Conservation (phyloP, 345 rosid genomes). For the Trapa incisa region DNA sequence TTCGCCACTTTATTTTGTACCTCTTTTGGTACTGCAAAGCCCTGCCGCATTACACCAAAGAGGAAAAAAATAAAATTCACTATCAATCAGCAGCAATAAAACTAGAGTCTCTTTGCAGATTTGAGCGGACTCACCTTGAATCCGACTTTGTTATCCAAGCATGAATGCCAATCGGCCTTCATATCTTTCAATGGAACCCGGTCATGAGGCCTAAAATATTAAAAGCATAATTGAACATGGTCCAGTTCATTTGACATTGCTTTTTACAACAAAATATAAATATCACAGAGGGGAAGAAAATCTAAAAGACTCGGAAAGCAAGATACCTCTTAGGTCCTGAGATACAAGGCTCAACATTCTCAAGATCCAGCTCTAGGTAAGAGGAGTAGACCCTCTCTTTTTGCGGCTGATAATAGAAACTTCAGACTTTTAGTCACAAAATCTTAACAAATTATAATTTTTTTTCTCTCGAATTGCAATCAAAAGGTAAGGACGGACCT, state of each 20-base stretch:
- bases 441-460: background rate
- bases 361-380: slow-evolving; percentile 65
- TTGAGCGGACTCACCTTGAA: slow-evolving; percentile 51
- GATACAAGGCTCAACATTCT: slow-evolving; percentile 80
- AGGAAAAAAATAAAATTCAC: slow-evolving; percentile 4
- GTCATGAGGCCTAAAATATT: slow-evolving; percentile 65
- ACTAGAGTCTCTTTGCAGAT: background rate
- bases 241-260: background rate
- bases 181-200: slow-evolving; percentile 83
- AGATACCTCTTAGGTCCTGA: slow-evolving; percentile 91
- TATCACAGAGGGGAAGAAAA: background rate
- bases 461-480: background rate
- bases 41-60: slow-evolving; percentile 31
- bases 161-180: slow-evolving; percentile 99
- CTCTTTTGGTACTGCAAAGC: slow-evolving; percentile 89
- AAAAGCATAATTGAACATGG: background rate
- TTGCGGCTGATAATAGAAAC: slow-evolving; percentile 49
- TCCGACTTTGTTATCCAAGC: slow-evolving; percentile 80
- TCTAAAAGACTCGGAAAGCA: slow-evolving; percentile 7
- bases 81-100: background rate
- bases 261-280: background rate
- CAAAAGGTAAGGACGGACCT: slow-evolving; percentile 35
- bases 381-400: slow-evolving; percentile 75
- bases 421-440: background rate
- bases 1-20: slow-evolving; percentile 57